phyloP scores from a whole-genome alignment of 495 filamentous ascomycete species.

The Penicillium ucsense region DNA sequence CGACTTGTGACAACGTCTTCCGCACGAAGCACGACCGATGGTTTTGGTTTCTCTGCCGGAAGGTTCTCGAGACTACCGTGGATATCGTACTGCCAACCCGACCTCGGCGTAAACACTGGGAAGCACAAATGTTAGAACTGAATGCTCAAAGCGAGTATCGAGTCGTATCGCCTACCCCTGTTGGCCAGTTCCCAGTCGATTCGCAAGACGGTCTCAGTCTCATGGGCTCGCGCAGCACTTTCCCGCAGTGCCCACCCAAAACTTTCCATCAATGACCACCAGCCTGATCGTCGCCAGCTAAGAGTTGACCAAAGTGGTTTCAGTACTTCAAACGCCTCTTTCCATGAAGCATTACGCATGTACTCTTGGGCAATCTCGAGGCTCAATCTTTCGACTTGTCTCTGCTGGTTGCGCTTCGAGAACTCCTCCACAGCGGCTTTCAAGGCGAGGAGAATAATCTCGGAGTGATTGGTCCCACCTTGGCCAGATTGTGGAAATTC shows the following conservation, averaged over 20 bases:
- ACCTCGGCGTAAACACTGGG: slow-evolving; percentile 49
- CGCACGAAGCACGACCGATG: slow-evolving; percentile 53
- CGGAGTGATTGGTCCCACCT: slow-evolving; percentile 52
- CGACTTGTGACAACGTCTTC: slow-evolving; percentile 61
- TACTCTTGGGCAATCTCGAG: slow-evolving; percentile 62
- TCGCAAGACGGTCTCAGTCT: slow-evolving; percentile 55
- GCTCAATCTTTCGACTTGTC: slow-evolving; percentile 57
- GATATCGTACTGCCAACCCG: slow-evolving; percentile 65
- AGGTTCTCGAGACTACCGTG: slow-evolving; percentile 54
- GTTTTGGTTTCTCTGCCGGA: slow-evolving; percentile 41
- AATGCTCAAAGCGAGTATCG: no score
- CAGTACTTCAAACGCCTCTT: slow-evolving; percentile 56
- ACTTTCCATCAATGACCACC: slow-evolving; percentile 67
- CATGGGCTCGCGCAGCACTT: slow-evolving; percentile 54
- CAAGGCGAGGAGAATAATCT: slow-evolving; percentile 50
- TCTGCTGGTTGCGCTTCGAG: slow-evolving; percentile 47
- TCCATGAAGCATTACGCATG: slow-evolving; percentile 52
- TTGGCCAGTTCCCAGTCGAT: slow-evolving; percentile 82
- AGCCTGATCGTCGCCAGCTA: slow-evolving; percentile 68
- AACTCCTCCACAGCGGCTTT: slow-evolving; percentile 57
- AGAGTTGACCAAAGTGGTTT: slow-evolving; percentile 62
- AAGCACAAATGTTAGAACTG: background rate
- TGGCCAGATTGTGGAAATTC: slow-evolving; percentile 51
- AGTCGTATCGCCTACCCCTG: slow-evolving; percentile 38
- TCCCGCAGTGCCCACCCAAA: slow-evolving; percentile 65